A percentile compares a stretch with the other conserved stretches of the same genome.
These are phyloP conservation scores for Dendrocalamus sinicus DNA, from an alignment of 176 grass and related monocot species.

Conservation along the genomic window DNA sequence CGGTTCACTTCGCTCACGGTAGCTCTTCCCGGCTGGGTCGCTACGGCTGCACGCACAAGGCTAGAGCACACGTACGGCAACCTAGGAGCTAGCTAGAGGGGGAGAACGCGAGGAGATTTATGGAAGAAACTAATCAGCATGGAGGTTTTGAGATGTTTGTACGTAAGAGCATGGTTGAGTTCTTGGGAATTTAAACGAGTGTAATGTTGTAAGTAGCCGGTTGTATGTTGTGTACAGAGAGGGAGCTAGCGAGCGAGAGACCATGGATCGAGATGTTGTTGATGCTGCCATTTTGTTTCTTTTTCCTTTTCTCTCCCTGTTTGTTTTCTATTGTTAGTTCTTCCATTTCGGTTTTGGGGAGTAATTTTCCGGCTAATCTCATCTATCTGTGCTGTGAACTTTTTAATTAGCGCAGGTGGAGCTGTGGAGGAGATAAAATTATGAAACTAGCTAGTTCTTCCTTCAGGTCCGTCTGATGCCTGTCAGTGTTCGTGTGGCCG, in stretches of 20 bases:
- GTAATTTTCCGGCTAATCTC: not conserved
- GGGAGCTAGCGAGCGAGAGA: not conserved
- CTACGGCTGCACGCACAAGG: not conserved
- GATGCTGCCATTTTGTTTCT: constrained; percentile 11
- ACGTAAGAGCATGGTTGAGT: constrained; percentile 32
- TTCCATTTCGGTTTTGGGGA: not conserved
- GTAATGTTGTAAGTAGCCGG: constrained; percentile 39
- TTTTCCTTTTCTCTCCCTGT: not conserved
- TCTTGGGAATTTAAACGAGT: constrained; percentile 28
- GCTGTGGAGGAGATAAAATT: not conserved
- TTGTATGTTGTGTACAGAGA: constrained; percentile 29
- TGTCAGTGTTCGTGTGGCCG: constrained; percentile 5
- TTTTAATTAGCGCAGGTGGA: not conserved
- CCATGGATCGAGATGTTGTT: not conserved
- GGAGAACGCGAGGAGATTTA: not conserved
- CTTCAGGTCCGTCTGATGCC: not conserved
- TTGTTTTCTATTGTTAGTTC: not conserved
- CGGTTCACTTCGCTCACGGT: not conserved
- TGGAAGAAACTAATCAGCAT: not conserved
- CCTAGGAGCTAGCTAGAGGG: constrained; percentile 5
- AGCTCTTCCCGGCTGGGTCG: not conserved
- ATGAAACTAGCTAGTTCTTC: not conserved
- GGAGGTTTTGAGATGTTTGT: not conserved
- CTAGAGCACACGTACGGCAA: not conserved
- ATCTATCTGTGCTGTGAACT: not conserved